Base-by-base conservation (phyloP, 805 yeast genomes). In the Yarrowia osloensis region DNA sequence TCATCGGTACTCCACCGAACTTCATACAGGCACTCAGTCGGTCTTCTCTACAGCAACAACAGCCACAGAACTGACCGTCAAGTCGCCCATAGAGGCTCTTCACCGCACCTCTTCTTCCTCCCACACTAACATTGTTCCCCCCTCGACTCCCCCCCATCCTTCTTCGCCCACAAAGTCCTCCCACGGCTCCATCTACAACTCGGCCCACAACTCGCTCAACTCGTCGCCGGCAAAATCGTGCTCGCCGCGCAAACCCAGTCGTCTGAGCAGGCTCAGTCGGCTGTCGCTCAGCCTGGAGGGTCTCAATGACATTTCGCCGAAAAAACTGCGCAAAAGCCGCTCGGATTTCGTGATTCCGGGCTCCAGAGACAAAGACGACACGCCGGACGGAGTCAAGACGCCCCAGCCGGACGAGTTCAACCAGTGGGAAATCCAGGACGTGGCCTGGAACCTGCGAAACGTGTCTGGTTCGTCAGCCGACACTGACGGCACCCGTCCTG, bases 341-440 rank as follows among this genome's bases (percentile, higher is more conserved):
- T 61, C 66, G 11, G 66, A 44, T 8, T 40, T 26, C n/a, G 46
- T 54, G 1, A 21, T 57, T 8, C 44, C 44, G 5, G 42, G 29
- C 1, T 21, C 21, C 11, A 17, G 33, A 24, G 61, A 35, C 8
- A 15, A 35, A 1, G 12, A 24, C 11, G 44, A 33, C 22, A 8
- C 52, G 11, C 39, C 40, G 2, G 61, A 22, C 31, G 28, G 5
- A 1, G 63, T 39, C 6, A 40, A 37, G n/a, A 57, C 63, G 2
- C 47, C 63, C 7, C 63, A 22, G 17, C 44, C 63, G 9, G 66
- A 61, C 24, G 66, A 61, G n/a, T 61, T 61, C 54, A 61, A 61
- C 47, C 66, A 61, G 24, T 61, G 66, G 66, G 66, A 61, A 40
- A 61, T 61, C 54, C 66, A 61, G 40, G 66, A 61, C 33, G 66